These are phyloP conservation scores for Mycosphaerelloides madeirae DNA, from an alignment of 2,329 filamentous ascomycete species.

Conservation along the genomic window DNA sequence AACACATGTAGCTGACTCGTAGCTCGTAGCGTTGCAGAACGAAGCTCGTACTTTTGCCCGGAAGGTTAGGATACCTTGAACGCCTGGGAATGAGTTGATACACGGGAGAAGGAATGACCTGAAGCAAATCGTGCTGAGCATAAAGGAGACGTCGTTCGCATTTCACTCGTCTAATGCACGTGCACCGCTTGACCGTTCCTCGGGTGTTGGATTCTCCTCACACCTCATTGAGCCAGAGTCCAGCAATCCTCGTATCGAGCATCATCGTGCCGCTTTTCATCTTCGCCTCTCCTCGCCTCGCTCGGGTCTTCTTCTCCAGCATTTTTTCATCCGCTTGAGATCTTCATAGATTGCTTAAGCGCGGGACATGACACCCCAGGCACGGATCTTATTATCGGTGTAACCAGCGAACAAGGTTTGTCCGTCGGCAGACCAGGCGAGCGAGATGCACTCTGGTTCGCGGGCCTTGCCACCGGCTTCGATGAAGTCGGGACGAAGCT, in stretches of 20 bases:
- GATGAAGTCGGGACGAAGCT: conserved; percentile 97
- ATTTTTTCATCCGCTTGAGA: conserved; percentile 8
- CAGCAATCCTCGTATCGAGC: conserved; percentile 34
- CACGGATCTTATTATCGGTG: conserved; percentile 98
- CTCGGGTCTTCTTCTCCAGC: conserved; percentile 1
- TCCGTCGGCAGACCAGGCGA: conserved; percentile 97
- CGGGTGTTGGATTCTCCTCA: conserved; percentile 27
- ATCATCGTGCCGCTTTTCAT: conserved; percentile 32
- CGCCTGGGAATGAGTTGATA: no score
- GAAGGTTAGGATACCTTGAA: no score
- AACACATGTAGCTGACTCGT: no score
- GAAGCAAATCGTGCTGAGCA: no score
- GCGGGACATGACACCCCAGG: conserved; percentile 96
- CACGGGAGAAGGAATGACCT: no score
- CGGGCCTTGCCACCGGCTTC: conserved; percentile 97
- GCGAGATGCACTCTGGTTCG: conserved; percentile 94
- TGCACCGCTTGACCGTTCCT: conserved; percentile 34
- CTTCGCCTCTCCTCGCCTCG: not conserved
- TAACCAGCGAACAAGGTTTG: conserved; percentile 99
- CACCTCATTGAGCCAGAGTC: conserved; percentile 19
- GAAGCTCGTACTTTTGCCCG: no score
- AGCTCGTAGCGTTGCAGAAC: no score
- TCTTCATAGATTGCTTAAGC: conserved; percentile 36
- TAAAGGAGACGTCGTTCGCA: no score
- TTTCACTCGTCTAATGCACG: not conserved